Evolutionary conservation across 768 basidiomycete genomes (phyloP).

Genomic region (Macrolepiota fuliginosa): DNA sequence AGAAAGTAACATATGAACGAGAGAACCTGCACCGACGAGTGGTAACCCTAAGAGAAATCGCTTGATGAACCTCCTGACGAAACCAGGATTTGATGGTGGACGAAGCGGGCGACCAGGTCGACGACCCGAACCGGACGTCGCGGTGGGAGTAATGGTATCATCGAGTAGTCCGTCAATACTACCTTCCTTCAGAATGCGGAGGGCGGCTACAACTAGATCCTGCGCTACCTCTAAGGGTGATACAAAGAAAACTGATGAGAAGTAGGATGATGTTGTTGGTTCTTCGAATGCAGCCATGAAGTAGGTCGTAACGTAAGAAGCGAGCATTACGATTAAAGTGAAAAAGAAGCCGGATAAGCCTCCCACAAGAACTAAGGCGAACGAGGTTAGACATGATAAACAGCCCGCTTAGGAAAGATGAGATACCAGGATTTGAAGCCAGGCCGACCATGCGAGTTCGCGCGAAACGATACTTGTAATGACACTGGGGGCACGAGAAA

Average conservation of each 20-base stretch:
- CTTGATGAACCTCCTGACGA: constrained; percentile 56
- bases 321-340: constrained; percentile 59
- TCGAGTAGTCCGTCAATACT: constrained; percentile 41
- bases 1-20: constrained; percentile 70
- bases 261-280: constrained; percentile 32
- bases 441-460: constrained; percentile 69
- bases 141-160: constrained; percentile 23
- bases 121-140: constrained; percentile 12
- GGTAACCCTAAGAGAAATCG: constrained; percentile 80
- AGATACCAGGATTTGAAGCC: constrained; percentile 72
- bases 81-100: constrained; percentile 33
- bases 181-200: constrained; percentile 60
- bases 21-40: constrained; percentile 71
- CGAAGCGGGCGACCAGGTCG: constrained; percentile 17
- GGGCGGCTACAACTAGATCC: constrained; percentile 60
- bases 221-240: constrained; percentile 57
- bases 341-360: constrained; percentile 59
- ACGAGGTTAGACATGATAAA: constrained; percentile 11
- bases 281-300: constrained; percentile 64
- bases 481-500: constrained; percentile 79
- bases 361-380: constrained; percentile 58
- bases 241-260: constrained; percentile 40
- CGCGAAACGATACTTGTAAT: constrained; percentile 73
- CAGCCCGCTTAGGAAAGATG: background rate
- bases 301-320: constrained; percentile 69